Evolutionary conservation across 495 filamentous ascomycete species (phyloP), one percentile per base, ranked within the genome.

Genomic region (Trichoderma gamsii): DNA sequence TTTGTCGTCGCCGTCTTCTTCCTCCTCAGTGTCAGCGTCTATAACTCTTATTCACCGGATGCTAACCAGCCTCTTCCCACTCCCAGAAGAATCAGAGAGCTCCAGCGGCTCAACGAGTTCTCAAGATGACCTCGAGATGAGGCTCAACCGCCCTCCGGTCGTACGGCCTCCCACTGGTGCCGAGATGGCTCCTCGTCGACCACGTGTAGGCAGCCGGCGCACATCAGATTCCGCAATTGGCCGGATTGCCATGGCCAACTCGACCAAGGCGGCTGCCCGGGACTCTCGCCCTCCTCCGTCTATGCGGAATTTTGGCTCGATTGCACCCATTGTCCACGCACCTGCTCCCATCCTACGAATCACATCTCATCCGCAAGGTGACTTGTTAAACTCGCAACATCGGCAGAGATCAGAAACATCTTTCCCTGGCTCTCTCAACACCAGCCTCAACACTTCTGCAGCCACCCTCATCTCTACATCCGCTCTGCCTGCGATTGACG

Each of bases 91-190:
- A 41, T 69, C 67, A 8, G 71, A 70, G 9, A 77, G 74, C 71
- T 76, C 75, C 56, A 72, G 71, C 70, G 71, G 71, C 70, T 79
- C 76, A 35, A 73, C 61, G 61, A 76, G 74, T 68, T 79, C 77
- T 21, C 70, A 72, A 52, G 77, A 77, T 43, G 77, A 78, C 29
- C 44, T 79, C n/a, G 75, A 76, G 67, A 77, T 78, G 70, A 74
- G 70, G 70, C 72, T 73, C 0, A 65, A 63, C 16, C 70, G 68
- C 51, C 71, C 71, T 44, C 64, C 65, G 16, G n/a, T 61, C 3
- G 63, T 32, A 8, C 56, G 56, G 13, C 27, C 56, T 9, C 27
- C 16, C 27, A 32, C 67, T 1, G 41, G 63, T 15, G 51, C 43
- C 18, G 56, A 43, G 11, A 32, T 35, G 46, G 56, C 2, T 16